Evolutionary conservation across 305 asterid species (phyloP), one percentile per base, ranked within the genome.

Genomic region (Ruellia speciosa): DNA sequence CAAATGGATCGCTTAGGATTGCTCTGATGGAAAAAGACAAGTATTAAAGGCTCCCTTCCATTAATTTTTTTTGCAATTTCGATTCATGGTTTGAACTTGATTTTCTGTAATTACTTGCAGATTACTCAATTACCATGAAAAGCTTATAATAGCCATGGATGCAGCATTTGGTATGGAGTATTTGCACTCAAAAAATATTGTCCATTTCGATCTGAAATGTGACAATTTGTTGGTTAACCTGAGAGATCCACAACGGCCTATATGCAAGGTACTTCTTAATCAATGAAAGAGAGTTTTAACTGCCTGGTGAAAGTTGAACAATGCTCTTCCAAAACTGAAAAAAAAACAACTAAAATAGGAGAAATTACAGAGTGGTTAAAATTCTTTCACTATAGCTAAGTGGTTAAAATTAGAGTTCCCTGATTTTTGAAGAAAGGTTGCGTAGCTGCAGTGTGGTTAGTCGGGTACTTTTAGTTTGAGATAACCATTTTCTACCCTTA

Each of bases 121-220:
- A 69, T 70, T 70, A 24, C 84, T 86, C n/a, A 89, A 83, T 68
- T 56, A 67, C 58, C 83, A 67, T 68, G 79, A 70, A 59, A 86
- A 79, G 81, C 85, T 81, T 57, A 78, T 77, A 51, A 77, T 86
- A n/a, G 85, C 93, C 78, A 83, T 78, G 87, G 95, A 83, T 83
- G 89, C 95, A 50, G 93, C 95, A 54, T 83, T 81, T 74, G 95
- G 95, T 62, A 83, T 83, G 95, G 95, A 86, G 66, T 83, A 86
- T 73, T 76, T 86, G 80, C 93, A 86, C 67, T 81, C 81, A 5
- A 86, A 79, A 74, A 83, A 76, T 69, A 83, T 86, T 18, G 92
- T 86, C 73, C 95, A 86, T 72, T 86, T 86, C 69, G 95, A 86
- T 70, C 71, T 86, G 68, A 86, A 86, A 76, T 86, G 95, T 66